Conservation (phyloP, 257 asterid genomes). For the Striga asiatica region DNA sequence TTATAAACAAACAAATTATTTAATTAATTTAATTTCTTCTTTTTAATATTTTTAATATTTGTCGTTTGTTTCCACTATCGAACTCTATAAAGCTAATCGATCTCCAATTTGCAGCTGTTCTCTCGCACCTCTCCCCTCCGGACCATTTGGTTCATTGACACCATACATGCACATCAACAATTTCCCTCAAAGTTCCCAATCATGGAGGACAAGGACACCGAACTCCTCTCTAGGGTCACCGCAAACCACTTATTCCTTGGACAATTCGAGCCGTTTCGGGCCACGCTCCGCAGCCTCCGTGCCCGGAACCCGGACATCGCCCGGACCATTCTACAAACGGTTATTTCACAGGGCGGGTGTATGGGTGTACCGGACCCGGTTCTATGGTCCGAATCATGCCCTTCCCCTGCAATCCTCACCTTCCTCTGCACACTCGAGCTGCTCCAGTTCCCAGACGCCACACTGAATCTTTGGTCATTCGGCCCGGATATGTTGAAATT, state of each 20-base stretch:
- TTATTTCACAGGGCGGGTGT: constrained; percentile 58
- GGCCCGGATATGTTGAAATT: constrained; percentile 44
- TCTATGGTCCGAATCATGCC: constrained; percentile 68
- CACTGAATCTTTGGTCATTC: constrained; percentile 63
- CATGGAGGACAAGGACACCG: constrained; percentile 67
- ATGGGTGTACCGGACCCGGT: constrained; percentile 47
- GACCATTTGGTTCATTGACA: background rate
- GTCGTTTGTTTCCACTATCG: no score
- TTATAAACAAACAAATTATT: no score
- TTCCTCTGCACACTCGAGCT: constrained; percentile 69
- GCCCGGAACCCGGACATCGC: constrained; percentile 67
- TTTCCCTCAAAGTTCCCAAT: constrained; percentile 11
- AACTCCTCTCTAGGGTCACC: constrained; percentile 50
- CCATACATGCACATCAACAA: constrained; percentile 12
- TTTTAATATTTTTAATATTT: no score
- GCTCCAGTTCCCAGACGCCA: constrained; percentile 68
- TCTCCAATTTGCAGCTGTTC: constrained; percentile 9
- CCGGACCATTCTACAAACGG: constrained; percentile 59
- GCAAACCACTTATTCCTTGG: constrained; percentile 77
- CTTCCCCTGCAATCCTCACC: constrained; percentile 67
- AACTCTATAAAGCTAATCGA: no score
- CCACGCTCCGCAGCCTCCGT: constrained; percentile 67
- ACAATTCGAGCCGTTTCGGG: constrained; percentile 93
- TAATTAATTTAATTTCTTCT: no score
- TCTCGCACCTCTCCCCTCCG: background rate